These are phyloP conservation scores for Podaxis mareebaensis DNA, from an alignment of 768 basidiomycete genomes.

Conservation along the genomic window DNA sequence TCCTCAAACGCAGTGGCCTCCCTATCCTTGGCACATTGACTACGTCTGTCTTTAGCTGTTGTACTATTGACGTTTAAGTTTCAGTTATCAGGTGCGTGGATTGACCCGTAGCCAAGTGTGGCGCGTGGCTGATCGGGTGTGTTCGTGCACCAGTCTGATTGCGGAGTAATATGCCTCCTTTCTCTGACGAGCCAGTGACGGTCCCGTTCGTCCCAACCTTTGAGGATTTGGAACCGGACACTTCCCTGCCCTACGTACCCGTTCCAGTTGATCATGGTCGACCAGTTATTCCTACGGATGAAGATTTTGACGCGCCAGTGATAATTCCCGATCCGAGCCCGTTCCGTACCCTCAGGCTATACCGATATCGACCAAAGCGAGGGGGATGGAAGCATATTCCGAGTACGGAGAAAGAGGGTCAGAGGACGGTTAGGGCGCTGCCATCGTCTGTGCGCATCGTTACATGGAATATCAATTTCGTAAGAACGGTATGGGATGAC, in stretches of 20 bases:
- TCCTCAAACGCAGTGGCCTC: not conserved
- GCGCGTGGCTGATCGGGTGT: not conserved
- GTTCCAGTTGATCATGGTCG: not conserved
- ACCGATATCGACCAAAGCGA: slow-evolving; percentile 40
- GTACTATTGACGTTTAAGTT: not conserved
- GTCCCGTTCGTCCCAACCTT: slow-evolving; percentile 8
- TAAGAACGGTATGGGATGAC: slow-evolving; percentile 31
- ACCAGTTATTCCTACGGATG: slow-evolving; percentile 14
- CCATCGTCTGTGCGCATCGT: slow-evolving; percentile 54
- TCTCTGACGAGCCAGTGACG: slow-evolving; percentile 1
- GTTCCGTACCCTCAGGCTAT: slow-evolving; percentile 33
- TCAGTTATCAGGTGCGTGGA: not conserved
- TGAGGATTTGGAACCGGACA: not conserved
- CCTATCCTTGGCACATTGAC: not conserved
- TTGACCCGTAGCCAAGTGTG: not conserved
- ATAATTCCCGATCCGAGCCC: slow-evolving; percentile 29
- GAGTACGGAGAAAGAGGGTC: slow-evolving; percentile 28
- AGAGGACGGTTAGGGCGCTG: slow-evolving; percentile 31
- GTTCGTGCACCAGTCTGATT: not conserved
- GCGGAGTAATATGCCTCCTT: not conserved
- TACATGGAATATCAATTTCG: slow-evolving; percentile 74
- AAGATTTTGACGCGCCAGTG: slow-evolving; percentile 1
- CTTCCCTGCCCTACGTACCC: not conserved
- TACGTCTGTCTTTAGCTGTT: not conserved
- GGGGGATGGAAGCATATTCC: slow-evolving; percentile 48